Base-by-base conservation (phyloP, 495 filamentous ascomycete genomes). In the Chaetomium cochliodes region DNA sequence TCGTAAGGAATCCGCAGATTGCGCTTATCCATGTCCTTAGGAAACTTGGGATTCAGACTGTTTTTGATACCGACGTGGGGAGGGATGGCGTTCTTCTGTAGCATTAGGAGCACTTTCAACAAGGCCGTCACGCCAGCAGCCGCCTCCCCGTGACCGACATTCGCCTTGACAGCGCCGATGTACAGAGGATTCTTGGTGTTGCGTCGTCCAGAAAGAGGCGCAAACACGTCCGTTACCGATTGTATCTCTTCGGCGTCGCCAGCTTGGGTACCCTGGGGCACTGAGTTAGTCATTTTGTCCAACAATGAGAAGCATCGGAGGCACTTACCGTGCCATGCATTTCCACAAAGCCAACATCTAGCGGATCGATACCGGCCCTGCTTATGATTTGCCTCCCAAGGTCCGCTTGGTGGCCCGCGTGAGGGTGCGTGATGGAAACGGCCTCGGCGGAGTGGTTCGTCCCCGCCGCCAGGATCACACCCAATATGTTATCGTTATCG, bases 291-390 rank as follows among this genome's bases (percentile, higher is more conserved):
- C n/a, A n/a, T n/a, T n/a, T n/a, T n/a, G n/a, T n/a, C n/a, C n/a
- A n/a, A n/a, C n/a, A n/a, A n/a, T n/a, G n/a, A n/a, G n/a, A n/a
- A n/a, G n/a, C n/a, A n/a, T n/a, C n/a, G n/a, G n/a, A n/a, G n/a
- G n/a, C n/a, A n/a, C n/a, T n/a, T n/a, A n/a, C 91, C 0, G 91
- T 94, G 16, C 91, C 91, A 71, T 96, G 91, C 85, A 92, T 92
- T 71, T 96, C 91, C 16, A 94, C 85, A 65, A 93, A 93, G 76
- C 86, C 86, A 20, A 93, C 77, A 54, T 92, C 87, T 59, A 85
- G 84, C 2, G 91, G 88, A 60, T 91, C 84, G 7, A 90, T n/a
- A n/a, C n/a, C 80, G 49, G 88, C 84, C 8, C n/a, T n/a, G 89
- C 87, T 39, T 88, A 93, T 78, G 39, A 93, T 81, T 20, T 85